Evolutionary conservation across 305 asterid genomes (phyloP), one percentile per base, ranked within the genome.

Genomic region (Solanum hybrid): DNA sequence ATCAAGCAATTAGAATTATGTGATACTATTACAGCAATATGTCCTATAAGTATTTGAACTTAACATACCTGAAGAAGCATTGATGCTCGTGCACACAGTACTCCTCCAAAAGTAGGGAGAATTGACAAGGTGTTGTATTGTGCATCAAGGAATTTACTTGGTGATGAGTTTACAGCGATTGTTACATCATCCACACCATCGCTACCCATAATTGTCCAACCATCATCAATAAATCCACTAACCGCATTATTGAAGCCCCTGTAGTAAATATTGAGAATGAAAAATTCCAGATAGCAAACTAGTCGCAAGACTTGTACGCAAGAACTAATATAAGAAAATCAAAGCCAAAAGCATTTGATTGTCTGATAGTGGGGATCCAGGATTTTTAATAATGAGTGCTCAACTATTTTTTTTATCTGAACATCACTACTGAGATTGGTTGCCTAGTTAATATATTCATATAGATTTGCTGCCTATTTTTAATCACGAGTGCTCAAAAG

Each of bases 241-340:
- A 97, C 96, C 80, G 98, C 99, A 91, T 97, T 98, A 89, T 97
- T 97, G 87, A 97, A 97, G 67, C 99, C 99, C 96, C 99, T 97
- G 93, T 33, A 28, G 91, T 18, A 42, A 51, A 37, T 42, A 29
- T 57, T 61, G 71, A 51, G 31, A 11, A 84, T 51, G 22, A 84
- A 51, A 31, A 13, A 36, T 5, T 51, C 64, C 88, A n/a, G 10
- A 2, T 24, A 46, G 31, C 36, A 40, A 35, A 5, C 33, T 20
- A 87, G 12, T 79, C 11, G 22, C 51, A 22, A 22, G 31, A 79
- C 10, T 34, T 36, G 57, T 35, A 36, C 22, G 31, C 57, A 11
- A 36, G 71, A 35, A 79, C 85, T 36, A 36, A 79, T 36, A n/a
- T 22, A 79, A 79, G 22, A 36, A 78, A 36, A 79, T 36, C 18